Conservation (phyloP, 2,329 filamentous ascomycete genomes). For the Scortechinia acanthostroma region DNA sequence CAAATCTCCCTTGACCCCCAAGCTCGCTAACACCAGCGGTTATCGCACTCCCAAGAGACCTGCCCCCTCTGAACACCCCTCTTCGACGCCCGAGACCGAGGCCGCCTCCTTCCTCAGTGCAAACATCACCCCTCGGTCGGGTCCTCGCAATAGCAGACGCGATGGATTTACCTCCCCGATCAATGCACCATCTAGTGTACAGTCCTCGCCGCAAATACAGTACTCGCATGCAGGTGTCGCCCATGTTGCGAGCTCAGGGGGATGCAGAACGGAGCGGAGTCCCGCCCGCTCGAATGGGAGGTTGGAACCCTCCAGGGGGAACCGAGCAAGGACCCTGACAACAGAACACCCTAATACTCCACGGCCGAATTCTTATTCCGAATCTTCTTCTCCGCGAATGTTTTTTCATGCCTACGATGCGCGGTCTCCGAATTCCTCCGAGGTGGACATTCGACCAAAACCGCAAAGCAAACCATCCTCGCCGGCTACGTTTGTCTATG, state of each 20-base stretch:
- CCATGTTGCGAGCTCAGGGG: neutral
- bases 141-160: slow-evolving; percentile 44
- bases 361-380: neutral
- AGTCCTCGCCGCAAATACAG: neutral
- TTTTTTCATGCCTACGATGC: slow-evolving; percentile 3
- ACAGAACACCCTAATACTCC: neutral
- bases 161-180: slow-evolving; percentile 42
- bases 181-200: slow-evolving; percentile 19
- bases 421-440: neutral
- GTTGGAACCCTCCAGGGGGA: neutral
- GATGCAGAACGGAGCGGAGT: neutral
- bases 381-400: neutral
- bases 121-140: slow-evolving; percentile 60
- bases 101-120: slow-evolving; percentile 35
- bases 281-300: neutral
- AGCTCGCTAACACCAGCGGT: slow-evolving; percentile 4
- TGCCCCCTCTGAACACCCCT: neutral
- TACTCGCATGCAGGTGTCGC: neutral
- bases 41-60: neutral
- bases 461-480: neutral
- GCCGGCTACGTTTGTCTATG: neutral
- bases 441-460: neutral
- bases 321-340: neutral
- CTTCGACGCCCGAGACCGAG: neutral
- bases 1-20: slow-evolving; percentile 6